phyloP scores from a whole-genome alignment of 2,329 filamentous ascomycete species.

The Aulographum hederae region DNA sequence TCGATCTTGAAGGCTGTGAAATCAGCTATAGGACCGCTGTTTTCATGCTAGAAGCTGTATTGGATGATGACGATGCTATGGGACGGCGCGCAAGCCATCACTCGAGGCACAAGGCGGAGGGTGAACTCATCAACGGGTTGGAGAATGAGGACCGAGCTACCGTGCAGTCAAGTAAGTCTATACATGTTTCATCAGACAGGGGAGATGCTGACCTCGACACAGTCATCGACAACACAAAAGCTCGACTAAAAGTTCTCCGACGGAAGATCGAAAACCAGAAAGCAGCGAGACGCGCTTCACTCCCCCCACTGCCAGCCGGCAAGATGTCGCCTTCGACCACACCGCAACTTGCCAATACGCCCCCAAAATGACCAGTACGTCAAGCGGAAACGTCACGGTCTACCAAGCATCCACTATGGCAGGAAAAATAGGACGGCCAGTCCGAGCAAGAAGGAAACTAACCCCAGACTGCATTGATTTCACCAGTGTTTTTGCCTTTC shows the following conservation, averaged over 20 bases:
- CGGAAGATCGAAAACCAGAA: slow-evolving; percentile 26
- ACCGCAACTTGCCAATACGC: too few relatives aligned
- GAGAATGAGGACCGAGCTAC: slow-evolving; percentile 56
- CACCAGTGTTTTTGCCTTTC: too few relatives aligned
- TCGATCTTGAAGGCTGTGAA: slow-evolving; percentile 74
- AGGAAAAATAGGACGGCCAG: too few relatives aligned
- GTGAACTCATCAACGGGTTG: slow-evolving; percentile 30
- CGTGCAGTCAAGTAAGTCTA: slow-evolving; percentile 48
- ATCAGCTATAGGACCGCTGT: slow-evolving; percentile 88
- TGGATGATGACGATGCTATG: slow-evolving; percentile 59
- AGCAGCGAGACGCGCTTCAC: slow-evolving; percentile 14
- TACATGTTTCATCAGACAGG: not conserved
- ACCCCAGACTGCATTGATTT: too few relatives aligned
- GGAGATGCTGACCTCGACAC: slow-evolving; percentile 6
- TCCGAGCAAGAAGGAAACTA: too few relatives aligned
- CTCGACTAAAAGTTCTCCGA: slow-evolving; percentile 22
- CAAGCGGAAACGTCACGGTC: too few relatives aligned
- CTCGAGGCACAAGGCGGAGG: slow-evolving; percentile 17
- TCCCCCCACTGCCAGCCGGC: not conserved
- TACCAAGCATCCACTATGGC: too few relatives aligned
- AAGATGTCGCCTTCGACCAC: too few relatives aligned
- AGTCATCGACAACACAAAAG: slow-evolving; percentile 28
- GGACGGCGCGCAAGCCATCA: slow-evolving; percentile 22
- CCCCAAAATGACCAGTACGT: too few relatives aligned
- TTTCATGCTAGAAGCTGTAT: slow-evolving; percentile 81